Evolutionary conservation across 2,329 filamentous ascomycete genomes (phyloP), one percentile per base, ranked within the genome.

Genomic region (Aspergillus sp.): DNA sequence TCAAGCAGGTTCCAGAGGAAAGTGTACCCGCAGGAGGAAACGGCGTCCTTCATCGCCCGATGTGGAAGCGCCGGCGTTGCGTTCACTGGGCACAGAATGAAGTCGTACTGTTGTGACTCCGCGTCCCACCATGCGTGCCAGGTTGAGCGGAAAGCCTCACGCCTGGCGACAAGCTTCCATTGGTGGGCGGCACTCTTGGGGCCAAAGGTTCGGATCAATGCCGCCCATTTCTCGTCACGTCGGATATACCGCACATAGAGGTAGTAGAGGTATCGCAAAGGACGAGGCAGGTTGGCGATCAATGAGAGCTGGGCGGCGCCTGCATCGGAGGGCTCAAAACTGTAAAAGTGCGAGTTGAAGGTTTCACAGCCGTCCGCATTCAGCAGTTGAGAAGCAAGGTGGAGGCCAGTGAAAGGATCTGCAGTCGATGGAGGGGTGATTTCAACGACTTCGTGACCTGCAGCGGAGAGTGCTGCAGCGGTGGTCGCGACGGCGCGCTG

Each of bases 1-100:
- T 97, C 93, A 48, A 97, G 84, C 85, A 97, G 64, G 67, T 97
- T 97, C 78, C 95, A 98, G 55, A 96, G 76, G 71, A 97, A 96
- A 0, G 93, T 97, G 70, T 98, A 97, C 1, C 91, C 92, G 67
- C 93, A 97, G 64, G 88, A 91, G 61, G 89, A 89, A 44, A 95
- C 86, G 3, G 91, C 91, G 66, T 93, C 87, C 64, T 85, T 85
- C 91, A 96, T 97, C 0, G 86, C 92, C 47, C 87, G 85, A 70
- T 96, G 92, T 1, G 92, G 92, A 3, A 96, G 85, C 0, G 93
- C 93, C 1, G 93, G 92, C 0, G 91, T 96, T 0, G 93, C 91
- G 71, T 97, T 96, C 0, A 88, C 91, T n/a, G 90, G 89, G 9
- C 89, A 86, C 34, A 97, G 75, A 63, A 97, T 82, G 62, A 93